phyloP scores from a whole-genome alignment of 2,329 filamentous ascomycete genomes.

The Venturia carpophila region DNA sequence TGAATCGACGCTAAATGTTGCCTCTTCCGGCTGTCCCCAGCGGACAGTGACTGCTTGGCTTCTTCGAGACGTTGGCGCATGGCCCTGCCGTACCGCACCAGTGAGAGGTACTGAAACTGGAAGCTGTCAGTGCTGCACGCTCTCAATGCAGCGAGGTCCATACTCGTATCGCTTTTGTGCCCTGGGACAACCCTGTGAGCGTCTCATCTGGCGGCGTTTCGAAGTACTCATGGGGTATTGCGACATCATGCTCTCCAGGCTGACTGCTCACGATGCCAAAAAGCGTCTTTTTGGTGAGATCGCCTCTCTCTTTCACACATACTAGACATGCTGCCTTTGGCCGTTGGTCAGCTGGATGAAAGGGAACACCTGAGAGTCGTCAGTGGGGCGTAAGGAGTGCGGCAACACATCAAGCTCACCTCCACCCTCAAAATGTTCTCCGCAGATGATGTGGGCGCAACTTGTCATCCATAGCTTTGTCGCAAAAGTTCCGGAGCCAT shows the following conservation, averaged over 20 bases:
- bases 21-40: slow-evolving; percentile 22
- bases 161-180: slow-evolving; percentile 39
- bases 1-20: not conserved
- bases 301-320: slow-evolving; percentile 33
- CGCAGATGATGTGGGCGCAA: slow-evolving; percentile 44
- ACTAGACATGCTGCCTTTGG: slow-evolving; percentile 40
- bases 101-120: slow-evolving; percentile 42
- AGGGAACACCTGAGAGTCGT: slow-evolving; percentile 35
- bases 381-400: slow-evolving; percentile 5
- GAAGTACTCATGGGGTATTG: slow-evolving; percentile 39
- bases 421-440: slow-evolving; percentile 41
- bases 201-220: slow-evolving; percentile 35
- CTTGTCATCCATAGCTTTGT: slow-evolving; percentile 39
- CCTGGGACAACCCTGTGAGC: slow-evolving; percentile 31
- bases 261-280: slow-evolving; percentile 40
- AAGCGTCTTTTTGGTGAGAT: slow-evolving; percentile 31
- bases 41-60: slow-evolving; percentile 18
- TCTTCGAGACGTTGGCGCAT: slow-evolving; percentile 9
- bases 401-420: slow-evolving; percentile 30
- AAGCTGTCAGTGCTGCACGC: slow-evolving; percentile 20
- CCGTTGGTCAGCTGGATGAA: slow-evolving; percentile 35
- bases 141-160: slow-evolving; percentile 11
- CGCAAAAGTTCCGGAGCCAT: slow-evolving; percentile 19
- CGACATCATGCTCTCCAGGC: slow-evolving; percentile 35
- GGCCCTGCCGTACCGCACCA: slow-evolving; percentile 29